Base-by-base conservation (phyloP, 2,329 filamentous ascomycete genomes). In the Salinomyces thailandicus region DNA sequence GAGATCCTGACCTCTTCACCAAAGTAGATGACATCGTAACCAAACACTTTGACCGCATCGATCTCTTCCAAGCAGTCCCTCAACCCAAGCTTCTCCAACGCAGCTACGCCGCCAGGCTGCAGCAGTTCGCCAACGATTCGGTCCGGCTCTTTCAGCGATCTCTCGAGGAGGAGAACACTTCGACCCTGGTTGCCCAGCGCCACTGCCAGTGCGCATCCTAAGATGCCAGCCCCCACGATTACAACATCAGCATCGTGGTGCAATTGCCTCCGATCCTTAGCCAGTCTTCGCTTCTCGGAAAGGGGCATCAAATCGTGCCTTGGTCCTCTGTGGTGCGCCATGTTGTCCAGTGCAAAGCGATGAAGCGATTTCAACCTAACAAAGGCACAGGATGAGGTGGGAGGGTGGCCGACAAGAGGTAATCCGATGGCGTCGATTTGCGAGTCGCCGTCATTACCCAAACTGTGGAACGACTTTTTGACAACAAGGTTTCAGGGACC, bases 91-190 rank as follows among this genome's bases (percentile, higher is more conserved):
- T 83, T 77, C 54, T 79, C 73, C 52, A 98, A 69, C 5, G 91
- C 83, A 35, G 75, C 69, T 20, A 94, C 79, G 33, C 91, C 91
- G 34, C 91, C 91, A 0, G 91, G 91, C 62, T 98, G 91, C 51
- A 98, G 67, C 46, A 98, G 66, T 66, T 98, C 91, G 51, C 91
- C 91, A 32, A 98, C 86, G 49, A 98, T 98, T 46, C 91, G 79
- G 64, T 96, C 82, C 14, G 91, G 91, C 66, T 96, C 81, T 62
- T 85, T 85, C 63, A 96, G 69, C 63, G 78, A 93, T 53, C 76
- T 75, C 66, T 98, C 91, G 34, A 98, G 75, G 35, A 98, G 68
- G 17, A 96, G 72, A 17, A 98, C 87, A 58, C 83, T 93, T 45
- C 91, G 78, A 36, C 86, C 87, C 64, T 96, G 91, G 51, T 82